Percentiles rank a stretch among this genome's conserved stretches.
phyloP scores from a whole-genome alignment of 768 basidiomycete genomes.

The Omphalotus guepiniiformis region DNA sequence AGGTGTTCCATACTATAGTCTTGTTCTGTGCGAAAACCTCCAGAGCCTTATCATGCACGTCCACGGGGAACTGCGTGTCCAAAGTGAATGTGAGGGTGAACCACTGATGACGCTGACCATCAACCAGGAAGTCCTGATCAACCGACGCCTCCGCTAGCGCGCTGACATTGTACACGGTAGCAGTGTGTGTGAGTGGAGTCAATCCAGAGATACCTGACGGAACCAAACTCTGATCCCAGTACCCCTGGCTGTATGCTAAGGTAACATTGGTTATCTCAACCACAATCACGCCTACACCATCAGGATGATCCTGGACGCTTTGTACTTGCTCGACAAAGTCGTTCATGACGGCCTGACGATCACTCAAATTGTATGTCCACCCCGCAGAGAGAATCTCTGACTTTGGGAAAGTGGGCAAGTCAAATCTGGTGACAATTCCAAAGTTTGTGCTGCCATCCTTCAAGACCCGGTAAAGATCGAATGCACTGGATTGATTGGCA shows the following conservation, averaged over 20 bases:
- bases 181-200: slow-evolving; percentile 11
- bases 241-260: slow-evolving; percentile 12
- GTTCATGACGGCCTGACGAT: slow-evolving; percentile 1
- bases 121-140: slow-evolving; percentile 10
- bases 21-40: slow-evolving; percentile 12
- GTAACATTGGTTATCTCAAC: slow-evolving; percentile 11
- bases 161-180: slow-evolving; percentile 10
- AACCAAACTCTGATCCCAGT: slow-evolving; percentile 10
- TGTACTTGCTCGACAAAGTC: slow-evolving; percentile 6
- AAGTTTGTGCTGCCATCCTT: slow-evolving; percentile 20
- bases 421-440: slow-evolving; percentile 19
- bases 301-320: slow-evolving; percentile 11
- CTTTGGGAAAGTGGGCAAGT: slow-evolving; percentile 15
- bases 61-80: slow-evolving; percentile 13
- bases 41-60: slow-evolving; percentile 11
- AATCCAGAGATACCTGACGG: slow-evolving; percentile 14
- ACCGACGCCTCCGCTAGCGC: slow-evolving; percentile 6
- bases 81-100: slow-evolving; percentile 13
- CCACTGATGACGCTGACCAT: slow-evolving; percentile 14
- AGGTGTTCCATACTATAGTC: slow-evolving; percentile 10
- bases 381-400: slow-evolving; percentile 13
- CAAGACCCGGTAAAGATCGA: slow-evolving; percentile 17
- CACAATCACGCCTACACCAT: slow-evolving; percentile 11
- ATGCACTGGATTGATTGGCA: slow-evolving; percentile 8
- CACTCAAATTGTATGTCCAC: slow-evolving; percentile 11